phyloP scores from a whole-genome alignment of 2,329 filamentous ascomycete genomes.

The Ophiostoma ulmi region DNA sequence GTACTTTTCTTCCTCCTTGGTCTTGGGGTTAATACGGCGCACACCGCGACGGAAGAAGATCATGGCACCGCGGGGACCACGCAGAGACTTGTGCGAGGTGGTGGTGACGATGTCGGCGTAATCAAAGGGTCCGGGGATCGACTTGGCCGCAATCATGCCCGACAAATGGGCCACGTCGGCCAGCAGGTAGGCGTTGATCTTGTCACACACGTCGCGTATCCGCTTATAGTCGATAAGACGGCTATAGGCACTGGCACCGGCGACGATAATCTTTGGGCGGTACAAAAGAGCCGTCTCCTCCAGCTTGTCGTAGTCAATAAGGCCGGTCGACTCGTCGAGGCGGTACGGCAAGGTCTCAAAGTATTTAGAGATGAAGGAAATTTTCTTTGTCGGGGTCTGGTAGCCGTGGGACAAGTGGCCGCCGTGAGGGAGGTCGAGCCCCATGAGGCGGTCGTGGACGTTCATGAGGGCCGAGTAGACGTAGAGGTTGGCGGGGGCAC shows the following conservation, averaged over 20 bases:
- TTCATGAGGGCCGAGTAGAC: conserved; percentile 92
- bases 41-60: conserved; percentile 98
- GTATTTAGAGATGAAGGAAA: conserved; percentile 98
- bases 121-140: conserved; percentile 82
- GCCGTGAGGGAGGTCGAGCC: conserved; percentile 90
- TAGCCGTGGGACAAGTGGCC: conserved; percentile 96
- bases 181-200: conserved; percentile 85
- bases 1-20: conserved; percentile 78
- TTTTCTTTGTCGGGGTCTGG: conserved; percentile 89
- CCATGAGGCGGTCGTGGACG: conserved; percentile 93
- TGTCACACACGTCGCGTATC: conserved; percentile 86
- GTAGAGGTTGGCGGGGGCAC: conserved; percentile 71
- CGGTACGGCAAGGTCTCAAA: conserved; percentile 97
- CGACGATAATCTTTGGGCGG: conserved; percentile 91
- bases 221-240: conserved; percentile 90
- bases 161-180: conserved; percentile 98
- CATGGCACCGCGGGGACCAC: conserved; percentile 91
- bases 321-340: conserved; percentile 79
- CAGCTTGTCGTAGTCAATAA: conserved; percentile 91
- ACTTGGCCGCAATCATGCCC: conserved; percentile 84
- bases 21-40: conserved; percentile 74
- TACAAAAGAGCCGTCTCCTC: conserved; percentile 84
- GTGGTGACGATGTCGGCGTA: conserved; percentile 94
- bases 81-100: conserved; percentile 94
- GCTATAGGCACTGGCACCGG: conserved; percentile 92